Evolutionary conservation across 2,329 filamentous ascomycete genomes (phyloP), one percentile per base, ranked within the genome.

Genomic region (Verticillium nubilum): DNA sequence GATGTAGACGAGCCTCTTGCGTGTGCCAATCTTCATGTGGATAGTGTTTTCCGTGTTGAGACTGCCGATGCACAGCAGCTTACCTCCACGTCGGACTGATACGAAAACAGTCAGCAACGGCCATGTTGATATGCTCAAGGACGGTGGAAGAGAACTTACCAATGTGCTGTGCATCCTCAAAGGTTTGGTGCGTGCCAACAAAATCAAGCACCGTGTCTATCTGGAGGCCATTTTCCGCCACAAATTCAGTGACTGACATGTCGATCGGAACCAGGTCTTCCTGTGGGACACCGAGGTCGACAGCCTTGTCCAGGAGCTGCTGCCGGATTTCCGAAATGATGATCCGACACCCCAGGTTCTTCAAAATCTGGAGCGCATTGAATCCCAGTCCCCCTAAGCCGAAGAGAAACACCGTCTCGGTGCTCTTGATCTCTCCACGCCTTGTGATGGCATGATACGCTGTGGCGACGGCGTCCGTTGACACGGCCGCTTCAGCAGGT

Each of bases 331-430:
- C 62, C 12, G 59, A 65, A 4, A 64, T 60, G 31, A 78, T 92
- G 15, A 81, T 89, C 23, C 81, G 86, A 54, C 84, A 71, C 12
- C 73, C 72, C n/a, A 76, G 70, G 23, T 71, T 64, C 5, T 66
- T 62, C 4, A 74, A 65, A 17, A 74, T 69, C 59, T 76, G 73
- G 10, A 77, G 60, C 1, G 70, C 76, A 60, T 77, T 77, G 57
- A 76, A 74, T 1, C 75, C 75, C 2, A 77, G 64, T 0, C 75
- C 75, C 5, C 74, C 74, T 0, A 78, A 69, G 1, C 74, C 74
- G 59, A 74, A 76, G 6, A 77, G 66, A 37, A 74, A 75, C 15
- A 76, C 69, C 0, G 71, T 75, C 59, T 77, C 72, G 0, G 67
- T 58, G 1, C 64, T 59, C 52, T 71, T 70, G 29, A 76, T 69